These are phyloP conservation scores for Aureobasidium sp. DNA, from an alignment of 2,329 filamentous ascomycete genomes.

Conservation along the genomic window DNA sequence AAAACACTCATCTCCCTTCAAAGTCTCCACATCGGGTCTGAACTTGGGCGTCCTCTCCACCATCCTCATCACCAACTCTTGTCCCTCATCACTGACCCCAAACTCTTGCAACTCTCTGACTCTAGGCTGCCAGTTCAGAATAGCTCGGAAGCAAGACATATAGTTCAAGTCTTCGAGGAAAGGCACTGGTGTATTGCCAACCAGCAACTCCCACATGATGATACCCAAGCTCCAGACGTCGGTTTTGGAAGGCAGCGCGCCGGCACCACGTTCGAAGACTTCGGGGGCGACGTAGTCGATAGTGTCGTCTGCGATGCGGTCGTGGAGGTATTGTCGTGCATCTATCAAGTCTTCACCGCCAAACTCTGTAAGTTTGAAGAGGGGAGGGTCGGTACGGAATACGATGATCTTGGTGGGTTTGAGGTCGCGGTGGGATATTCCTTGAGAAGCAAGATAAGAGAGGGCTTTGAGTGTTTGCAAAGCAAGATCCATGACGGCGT, in stretches of 20 bases:
- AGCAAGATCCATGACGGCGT: constrained; percentile 5
- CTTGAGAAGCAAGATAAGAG: background rate
- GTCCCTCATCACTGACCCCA: constrained; percentile 3
- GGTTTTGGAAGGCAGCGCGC: background rate
- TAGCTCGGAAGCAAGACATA: constrained; percentile 6
- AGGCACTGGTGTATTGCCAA: constrained; percentile 72
- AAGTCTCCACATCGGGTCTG: background rate
- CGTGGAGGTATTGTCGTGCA: background rate
- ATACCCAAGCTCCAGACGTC: constrained; percentile 84
- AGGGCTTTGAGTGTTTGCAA: constrained; percentile 1
- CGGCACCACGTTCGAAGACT: background rate
- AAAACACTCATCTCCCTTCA: constrained; percentile 7
- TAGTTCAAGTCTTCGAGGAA: background rate
- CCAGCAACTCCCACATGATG: constrained; percentile 98
- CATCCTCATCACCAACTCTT: constrained; percentile 1
- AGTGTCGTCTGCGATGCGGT: constrained; percentile 1
- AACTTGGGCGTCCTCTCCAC: background rate
- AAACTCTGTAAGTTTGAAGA: constrained; percentile 2
- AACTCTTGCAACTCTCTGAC: background rate
- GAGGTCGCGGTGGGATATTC: background rate
- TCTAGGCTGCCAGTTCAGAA: constrained; percentile 5
- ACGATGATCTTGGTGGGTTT: constrained; percentile 5
- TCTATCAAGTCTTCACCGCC: background rate
- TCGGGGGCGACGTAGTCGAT: constrained; percentile 6
- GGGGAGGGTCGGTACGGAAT: constrained; percentile 3